Percentiles rank a stretch among this genome's conserved stretches.
These are phyloP conservation scores for Populus alba DNA, from an alignment of 345 rosid genomes.

Conservation along the genomic window DNA sequence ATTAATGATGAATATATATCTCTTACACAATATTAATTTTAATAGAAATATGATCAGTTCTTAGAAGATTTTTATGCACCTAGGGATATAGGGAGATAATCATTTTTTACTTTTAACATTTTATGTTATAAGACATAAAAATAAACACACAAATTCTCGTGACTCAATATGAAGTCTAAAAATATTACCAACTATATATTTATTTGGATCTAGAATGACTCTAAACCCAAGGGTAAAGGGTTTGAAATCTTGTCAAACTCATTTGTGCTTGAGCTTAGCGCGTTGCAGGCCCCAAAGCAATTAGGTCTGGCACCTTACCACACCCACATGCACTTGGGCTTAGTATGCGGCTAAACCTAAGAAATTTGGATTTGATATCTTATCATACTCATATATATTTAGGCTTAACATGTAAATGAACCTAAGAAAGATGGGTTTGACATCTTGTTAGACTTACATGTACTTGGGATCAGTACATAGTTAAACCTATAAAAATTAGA, in stretches of 20 bases:
- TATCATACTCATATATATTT: too few species aligned
- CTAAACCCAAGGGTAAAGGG: rapidly evolving
- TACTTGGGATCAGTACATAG: too few species aligned
- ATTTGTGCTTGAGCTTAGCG: rapidly evolving
- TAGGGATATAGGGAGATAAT: too few species aligned
- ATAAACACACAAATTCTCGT: rapidly evolving
- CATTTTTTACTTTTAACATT: too few species aligned
- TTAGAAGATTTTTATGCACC: too few species aligned
- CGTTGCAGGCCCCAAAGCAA: rapidly evolving
- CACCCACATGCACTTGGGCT: rapidly evolving
- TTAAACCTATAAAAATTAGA: rapidly evolving
- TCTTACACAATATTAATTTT: too few species aligned
- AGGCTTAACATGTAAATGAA: rapidly evolving
- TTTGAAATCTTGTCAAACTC: rapidly evolving
- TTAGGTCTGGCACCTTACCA: too few species aligned
- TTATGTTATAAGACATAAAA: too few species aligned
- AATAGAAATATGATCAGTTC: rapidly evolving
- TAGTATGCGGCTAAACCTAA: rapidly evolving
- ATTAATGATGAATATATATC: too few species aligned
- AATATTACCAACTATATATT: too few species aligned
- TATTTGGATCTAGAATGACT: too few species aligned
- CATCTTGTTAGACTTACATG: too few species aligned
- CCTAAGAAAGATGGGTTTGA: rapidly evolving
- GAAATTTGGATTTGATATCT: rapidly evolving
- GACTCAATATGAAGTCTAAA: rapidly evolving